A percentile compares a stretch with the other conserved stretches of the same genome.
These are phyloP conservation scores for Saccharomyces eubayanus DNA, from an alignment of 805 yeast species.

Conservation along the genomic window DNA sequence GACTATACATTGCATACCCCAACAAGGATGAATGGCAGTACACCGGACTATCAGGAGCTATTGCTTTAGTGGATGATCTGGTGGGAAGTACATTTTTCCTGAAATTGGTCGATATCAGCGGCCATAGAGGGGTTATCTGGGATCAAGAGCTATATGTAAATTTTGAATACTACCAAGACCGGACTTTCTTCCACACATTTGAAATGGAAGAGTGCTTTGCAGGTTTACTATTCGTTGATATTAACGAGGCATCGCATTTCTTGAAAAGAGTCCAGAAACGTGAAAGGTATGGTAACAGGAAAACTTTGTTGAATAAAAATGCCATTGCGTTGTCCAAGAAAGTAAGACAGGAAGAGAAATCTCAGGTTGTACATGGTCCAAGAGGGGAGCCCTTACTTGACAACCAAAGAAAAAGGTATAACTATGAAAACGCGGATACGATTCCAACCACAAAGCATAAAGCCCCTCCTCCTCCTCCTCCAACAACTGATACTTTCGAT, in stretches of 20 bases:
- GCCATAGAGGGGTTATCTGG: conserved; percentile 86
- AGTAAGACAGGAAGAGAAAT: conserved; percentile 48
- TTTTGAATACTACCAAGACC: conserved; percentile 85
- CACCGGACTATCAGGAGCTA: conserved; percentile 86
- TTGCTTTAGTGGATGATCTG: conserved; percentile 78
- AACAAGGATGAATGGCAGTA: conserved; percentile 71
- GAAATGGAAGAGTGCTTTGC: conserved; percentile 85
- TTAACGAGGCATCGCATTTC: conserved; percentile 79
- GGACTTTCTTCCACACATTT: conserved; percentile 90
- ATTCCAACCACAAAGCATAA: conserved; percentile 30
- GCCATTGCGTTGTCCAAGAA: conserved; percentile 72
- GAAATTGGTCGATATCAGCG: conserved; percentile 77
- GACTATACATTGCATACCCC: conserved; percentile 86
- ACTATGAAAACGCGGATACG: conserved; percentile 22
- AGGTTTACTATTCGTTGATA: conserved; percentile 84
- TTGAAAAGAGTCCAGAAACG: conserved; percentile 65
- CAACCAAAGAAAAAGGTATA: conserved; percentile 27
- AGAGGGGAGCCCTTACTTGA: conserved; percentile 28
- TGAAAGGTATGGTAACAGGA: conserved; percentile 78
- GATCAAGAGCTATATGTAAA: conserved; percentile 90
- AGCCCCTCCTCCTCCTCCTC: conserved; percentile 40
- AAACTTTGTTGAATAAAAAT: conserved; percentile 76
- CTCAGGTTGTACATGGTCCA: conserved; percentile 66
- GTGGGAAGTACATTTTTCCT: conserved; percentile 92
- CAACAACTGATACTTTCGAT: conserved; percentile 15